Percentiles rank a stretch among this genome's conserved stretches.
Evolutionary conservation across 2,329 filamentous ascomycete species (phyloP).

Genomic region (Aspergillus caelatus): DNA sequence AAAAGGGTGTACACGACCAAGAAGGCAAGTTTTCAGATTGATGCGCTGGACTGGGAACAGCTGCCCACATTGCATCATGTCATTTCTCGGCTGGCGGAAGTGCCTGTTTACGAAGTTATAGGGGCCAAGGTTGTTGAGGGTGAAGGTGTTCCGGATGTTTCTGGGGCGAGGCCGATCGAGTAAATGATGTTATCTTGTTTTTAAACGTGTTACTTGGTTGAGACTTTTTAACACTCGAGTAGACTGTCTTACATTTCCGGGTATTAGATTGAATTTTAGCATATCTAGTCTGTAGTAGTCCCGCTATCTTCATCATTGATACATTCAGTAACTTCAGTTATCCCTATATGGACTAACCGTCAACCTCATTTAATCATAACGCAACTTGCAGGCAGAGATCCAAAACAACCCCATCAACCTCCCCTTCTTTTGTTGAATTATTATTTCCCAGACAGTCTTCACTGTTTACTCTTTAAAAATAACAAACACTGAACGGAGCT

Average conservation of each 20-base stretch:
- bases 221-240: not conserved
- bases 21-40: slow-evolving; percentile 51
- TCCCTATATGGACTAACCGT: too few relatives aligned
- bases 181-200: not conserved
- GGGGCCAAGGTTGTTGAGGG: not conserved
- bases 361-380: too few relatives aligned
- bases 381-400: too few relatives aligned
- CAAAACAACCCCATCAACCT: too few relatives aligned
- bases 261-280: not conserved
- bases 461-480: too few relatives aligned
- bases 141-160: not conserved
- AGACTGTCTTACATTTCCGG: not conserved
- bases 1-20: slow-evolving; percentile 21
- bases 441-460: too few relatives aligned
- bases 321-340: too few relatives aligned
- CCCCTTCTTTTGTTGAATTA: too few relatives aligned
- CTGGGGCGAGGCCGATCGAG: not conserved
- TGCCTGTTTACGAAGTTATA: slow-evolving; percentile 60
- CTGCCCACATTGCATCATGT: slow-evolving; percentile 65
- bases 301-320: not conserved
- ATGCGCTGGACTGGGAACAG: slow-evolving; percentile 54
- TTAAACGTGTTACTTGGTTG: not conserved
- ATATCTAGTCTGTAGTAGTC: not conserved
- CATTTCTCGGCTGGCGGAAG: slow-evolving; percentile 52
- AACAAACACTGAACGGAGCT: too few relatives aligned